Conservation (phyloP, 176 grass and related monocot species). For the Triticum urartu region DNA sequence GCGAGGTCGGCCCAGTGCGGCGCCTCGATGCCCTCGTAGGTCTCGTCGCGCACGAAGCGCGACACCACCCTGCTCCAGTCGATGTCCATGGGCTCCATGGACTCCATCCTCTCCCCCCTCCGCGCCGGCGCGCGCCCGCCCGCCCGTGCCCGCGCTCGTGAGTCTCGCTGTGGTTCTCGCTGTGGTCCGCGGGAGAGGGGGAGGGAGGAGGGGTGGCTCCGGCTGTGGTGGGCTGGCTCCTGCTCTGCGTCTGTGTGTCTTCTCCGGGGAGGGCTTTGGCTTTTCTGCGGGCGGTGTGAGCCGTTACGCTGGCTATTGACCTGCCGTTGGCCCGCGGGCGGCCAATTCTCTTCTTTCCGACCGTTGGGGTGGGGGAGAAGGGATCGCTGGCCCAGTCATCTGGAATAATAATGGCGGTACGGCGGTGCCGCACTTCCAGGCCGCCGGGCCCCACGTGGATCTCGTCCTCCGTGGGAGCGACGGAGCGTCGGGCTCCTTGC, state of each 20-base stretch:
- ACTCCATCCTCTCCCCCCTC: constrained; percentile 19
- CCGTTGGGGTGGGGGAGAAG: constrained; percentile 38
- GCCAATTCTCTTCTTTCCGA: constrained; percentile 31
- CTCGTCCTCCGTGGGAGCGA: not conserved
- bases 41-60: constrained; percentile 75
- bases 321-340: constrained; percentile 24
- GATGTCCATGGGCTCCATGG: constrained; percentile 86
- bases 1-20: constrained; percentile 83
- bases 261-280: not conserved
- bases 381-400: not conserved
- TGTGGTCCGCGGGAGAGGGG: not conserved
- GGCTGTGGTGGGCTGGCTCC: not conserved
- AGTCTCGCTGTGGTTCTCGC: not conserved
- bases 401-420: not conserved
- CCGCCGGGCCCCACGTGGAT: not conserved
- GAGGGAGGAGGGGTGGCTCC: not conserved
- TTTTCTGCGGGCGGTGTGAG: constrained; percentile 18
- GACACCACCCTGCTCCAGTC: constrained; percentile 89
- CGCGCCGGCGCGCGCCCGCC: not conserved
- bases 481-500: not conserved
- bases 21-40: constrained; percentile 83
- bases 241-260: not conserved
- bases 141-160: not conserved
- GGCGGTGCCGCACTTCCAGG: not conserved
- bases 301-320: constrained; percentile 27